Conservation (phyloP, 805 yeast genomes). For the Teunomyces cretensis region DNA sequence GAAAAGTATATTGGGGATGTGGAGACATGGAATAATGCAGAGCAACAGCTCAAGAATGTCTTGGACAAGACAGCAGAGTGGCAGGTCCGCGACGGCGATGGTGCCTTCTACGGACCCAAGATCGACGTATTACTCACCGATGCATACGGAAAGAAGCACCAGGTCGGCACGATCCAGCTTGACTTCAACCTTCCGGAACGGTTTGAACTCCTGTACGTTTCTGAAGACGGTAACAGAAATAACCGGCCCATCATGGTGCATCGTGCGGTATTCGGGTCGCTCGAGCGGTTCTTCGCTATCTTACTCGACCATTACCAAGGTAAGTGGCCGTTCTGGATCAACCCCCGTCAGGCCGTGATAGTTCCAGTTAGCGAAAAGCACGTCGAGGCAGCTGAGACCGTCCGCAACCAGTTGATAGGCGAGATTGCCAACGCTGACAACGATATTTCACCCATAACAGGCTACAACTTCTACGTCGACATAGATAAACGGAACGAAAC, state of each 20-base stretch:
- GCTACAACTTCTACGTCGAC: conserved; percentile 69
- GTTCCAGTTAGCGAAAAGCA: conserved; percentile 76
- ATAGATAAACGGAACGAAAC: conserved; percentile 75
- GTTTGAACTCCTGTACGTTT: conserved; percentile 69
- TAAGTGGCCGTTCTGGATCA: conserved; percentile 97
- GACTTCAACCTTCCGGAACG: conserved; percentile 93
- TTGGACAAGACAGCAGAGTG: conserved; percentile 59
- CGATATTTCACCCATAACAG: conserved; percentile 54
- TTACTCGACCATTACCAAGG: conserved; percentile 88
- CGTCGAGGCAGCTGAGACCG: conserved; percentile 48
- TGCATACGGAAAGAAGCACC: conserved; percentile 77
- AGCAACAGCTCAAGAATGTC: conserved; percentile 58
- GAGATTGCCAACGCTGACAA: conserved; percentile 32
- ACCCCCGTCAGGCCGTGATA: conserved; percentile 84
- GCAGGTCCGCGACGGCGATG: conserved; percentile 87
- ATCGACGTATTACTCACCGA: conserved; percentile 85
- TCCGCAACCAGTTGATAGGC: conserved; percentile 48
- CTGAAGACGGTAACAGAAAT: conserved; percentile 46
- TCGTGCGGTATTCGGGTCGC: conserved; percentile 91
- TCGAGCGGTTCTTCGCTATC: conserved; percentile 90
- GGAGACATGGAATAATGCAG: conserved; percentile 83
- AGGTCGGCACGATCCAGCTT: conserved; percentile 91
- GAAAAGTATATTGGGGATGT: conserved; percentile 75
- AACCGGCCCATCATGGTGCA: conserved; percentile 92
- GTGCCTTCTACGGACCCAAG: conserved; percentile 96